phyloP scores from a whole-genome alignment of 2,329 filamentous ascomycete genomes.

The Fusarium lyarnte region DNA sequence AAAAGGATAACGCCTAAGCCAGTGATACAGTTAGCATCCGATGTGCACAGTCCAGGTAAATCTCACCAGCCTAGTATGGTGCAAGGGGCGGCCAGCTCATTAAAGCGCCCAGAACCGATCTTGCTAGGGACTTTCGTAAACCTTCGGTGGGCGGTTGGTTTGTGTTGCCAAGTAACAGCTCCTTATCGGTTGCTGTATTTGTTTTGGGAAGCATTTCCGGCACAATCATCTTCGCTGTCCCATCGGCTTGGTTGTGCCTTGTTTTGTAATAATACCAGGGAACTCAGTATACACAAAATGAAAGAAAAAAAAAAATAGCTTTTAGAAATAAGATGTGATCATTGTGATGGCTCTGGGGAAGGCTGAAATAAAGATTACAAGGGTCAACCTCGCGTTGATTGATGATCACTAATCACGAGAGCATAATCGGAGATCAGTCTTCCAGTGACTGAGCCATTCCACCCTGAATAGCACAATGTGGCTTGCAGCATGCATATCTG shows the following conservation, averaged over 20 bases:
- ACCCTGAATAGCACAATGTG: not conserved
- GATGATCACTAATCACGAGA: not conserved
- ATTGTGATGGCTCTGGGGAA: not conserved
- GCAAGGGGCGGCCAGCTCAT: not conserved
- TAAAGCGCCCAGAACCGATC: not conserved
- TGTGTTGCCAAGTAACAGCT: not conserved
- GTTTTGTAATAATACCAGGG: not conserved
- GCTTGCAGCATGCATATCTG: not conserved
- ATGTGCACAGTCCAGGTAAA: not conserved
- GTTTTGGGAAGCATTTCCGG: not conserved
- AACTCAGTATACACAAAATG: not conserved
- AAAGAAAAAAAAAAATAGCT: accelerated
- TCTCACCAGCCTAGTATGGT: not conserved
- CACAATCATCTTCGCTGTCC: not conserved
- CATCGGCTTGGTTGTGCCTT: not conserved
- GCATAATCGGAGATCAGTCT: not conserved
- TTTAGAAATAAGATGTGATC: not conserved
- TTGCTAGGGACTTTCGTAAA: not conserved
- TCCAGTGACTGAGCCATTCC: not conserved
- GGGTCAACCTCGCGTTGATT: not conserved
- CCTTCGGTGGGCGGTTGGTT: too few species aligned
- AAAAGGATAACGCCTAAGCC: too few species aligned
- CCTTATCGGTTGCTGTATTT: not conserved
- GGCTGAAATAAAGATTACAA: not conserved
- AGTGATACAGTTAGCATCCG: not conserved